Percentiles rank a stretch among this genome's conserved stretches.
phyloP scores from a whole-genome alignment of 495 filamentous ascomycete genomes.

The Neurospora sp. region DNA sequence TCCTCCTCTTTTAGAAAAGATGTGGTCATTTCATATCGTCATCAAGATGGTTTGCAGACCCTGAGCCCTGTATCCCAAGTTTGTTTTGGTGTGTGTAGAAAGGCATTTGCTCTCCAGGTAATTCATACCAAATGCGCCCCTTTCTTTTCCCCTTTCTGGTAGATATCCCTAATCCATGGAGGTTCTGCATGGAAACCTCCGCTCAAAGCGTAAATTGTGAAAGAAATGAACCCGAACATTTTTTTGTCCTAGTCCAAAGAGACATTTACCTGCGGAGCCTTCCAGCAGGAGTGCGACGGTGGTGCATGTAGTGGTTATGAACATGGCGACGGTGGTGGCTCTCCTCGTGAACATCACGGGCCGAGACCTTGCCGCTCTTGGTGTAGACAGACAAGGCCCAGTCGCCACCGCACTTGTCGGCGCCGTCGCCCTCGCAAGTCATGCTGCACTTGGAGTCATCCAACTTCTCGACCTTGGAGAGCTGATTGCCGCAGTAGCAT shows the following conservation, averaged over 20 bases:
- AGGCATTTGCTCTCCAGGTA: not conserved
- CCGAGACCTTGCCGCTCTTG: slow-evolving; percentile 16
- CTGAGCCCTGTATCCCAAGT: not conserved
- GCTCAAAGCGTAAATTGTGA: not conserved
- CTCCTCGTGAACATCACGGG: not conserved
- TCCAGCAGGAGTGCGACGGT: slow-evolving; percentile 11
- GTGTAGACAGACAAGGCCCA: slow-evolving; percentile 33
- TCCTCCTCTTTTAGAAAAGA: not conserved
- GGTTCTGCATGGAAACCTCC: not conserved
- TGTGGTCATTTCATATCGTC: slow-evolving; percentile 1
- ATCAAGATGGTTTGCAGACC: not conserved
- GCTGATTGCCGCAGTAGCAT: slow-evolving; percentile 53
- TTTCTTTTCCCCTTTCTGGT: not conserved
- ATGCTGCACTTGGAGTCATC: slow-evolving; percentile 33
- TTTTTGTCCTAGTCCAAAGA: not conserved
- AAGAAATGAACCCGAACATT: not conserved
- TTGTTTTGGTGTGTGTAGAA: not conserved
- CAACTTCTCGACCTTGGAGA: slow-evolving; percentile 27
- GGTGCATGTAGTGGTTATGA: slow-evolving; percentile 18
- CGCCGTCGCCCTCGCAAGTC: slow-evolving; percentile 33
- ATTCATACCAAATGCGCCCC: not conserved
- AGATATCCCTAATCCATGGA: not conserved
- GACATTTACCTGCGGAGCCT: not conserved
- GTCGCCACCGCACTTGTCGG: slow-evolving; percentile 36
- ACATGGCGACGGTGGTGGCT: slow-evolving; percentile 9